Percentiles rank a stretch among this genome's conserved stretches.
Conservation (phyloP, 2,329 filamentous ascomycete species). For the Alternaria triticimaculans region DNA sequence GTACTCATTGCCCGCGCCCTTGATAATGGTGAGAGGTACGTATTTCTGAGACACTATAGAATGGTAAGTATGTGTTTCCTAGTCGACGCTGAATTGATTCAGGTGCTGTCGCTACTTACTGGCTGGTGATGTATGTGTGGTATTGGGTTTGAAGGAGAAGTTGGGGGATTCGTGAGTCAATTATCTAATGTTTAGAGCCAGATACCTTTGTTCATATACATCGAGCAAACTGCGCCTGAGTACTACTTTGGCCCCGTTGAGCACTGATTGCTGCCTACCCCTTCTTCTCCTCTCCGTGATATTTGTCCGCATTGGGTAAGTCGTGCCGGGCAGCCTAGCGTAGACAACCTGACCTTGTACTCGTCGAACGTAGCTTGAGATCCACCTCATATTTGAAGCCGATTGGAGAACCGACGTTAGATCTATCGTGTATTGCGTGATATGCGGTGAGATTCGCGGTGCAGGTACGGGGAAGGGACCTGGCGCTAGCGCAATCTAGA, state of each 20-base stretch:
- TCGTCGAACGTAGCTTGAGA: not conserved
- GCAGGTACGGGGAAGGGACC: not conserved
- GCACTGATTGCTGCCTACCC: constrained; percentile 1
- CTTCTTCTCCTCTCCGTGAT: constrained; percentile 18
- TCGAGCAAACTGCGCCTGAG: not conserved
- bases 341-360: constrained; percentile 16
- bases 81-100: not conserved
- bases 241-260: constrained; percentile 10
- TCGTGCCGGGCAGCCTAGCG: constrained; percentile 22
- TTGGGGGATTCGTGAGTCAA: not conserved
- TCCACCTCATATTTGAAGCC: not conserved
- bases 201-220: not conserved
- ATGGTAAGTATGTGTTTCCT: not conserved
- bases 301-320: constrained; percentile 26
- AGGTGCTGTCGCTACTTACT: not conserved
- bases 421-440: not conserved
- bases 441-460: not conserved
- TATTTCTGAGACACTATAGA: constrained; percentile 20
- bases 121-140: not conserved
- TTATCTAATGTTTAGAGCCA: not conserved
- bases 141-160: not conserved
- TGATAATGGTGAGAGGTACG: constrained; percentile 36
- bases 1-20: constrained; percentile 33
- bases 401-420: not conserved
- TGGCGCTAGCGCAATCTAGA: not conserved